Evolutionary conservation across 139 green algal species (phyloP).

Genomic region (Picochlorum sp.): DNA sequence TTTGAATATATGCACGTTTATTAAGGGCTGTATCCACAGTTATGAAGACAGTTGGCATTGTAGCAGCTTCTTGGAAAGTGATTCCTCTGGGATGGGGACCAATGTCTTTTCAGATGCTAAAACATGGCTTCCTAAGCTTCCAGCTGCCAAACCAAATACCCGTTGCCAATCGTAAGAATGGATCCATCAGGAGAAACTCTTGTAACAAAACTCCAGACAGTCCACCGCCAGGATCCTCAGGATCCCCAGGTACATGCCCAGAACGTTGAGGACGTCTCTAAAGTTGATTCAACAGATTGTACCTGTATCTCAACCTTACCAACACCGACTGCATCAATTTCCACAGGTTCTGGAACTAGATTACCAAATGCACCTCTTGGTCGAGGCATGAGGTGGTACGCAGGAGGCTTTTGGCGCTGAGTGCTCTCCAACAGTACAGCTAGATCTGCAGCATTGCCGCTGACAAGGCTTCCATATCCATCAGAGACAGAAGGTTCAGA

Average conservation of each 20-base stretch:
- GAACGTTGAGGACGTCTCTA: constrained; percentile 53
- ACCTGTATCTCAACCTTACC: constrained; percentile 29
- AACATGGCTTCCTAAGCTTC: constrained; percentile 62
- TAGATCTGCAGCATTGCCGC: constrained; percentile 6
- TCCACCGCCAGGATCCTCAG: constrained; percentile 42
- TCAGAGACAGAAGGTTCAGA: constrained; percentile 12
- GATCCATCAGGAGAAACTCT: not conserved
- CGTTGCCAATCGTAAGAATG: constrained; percentile 9
- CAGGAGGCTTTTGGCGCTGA: not conserved
- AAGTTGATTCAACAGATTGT: constrained; percentile 51
- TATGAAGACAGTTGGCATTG: constrained; percentile 72
- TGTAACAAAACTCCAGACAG: constrained; percentile 45
- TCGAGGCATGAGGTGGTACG: constrained; percentile 25
- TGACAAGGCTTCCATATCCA: constrained; percentile 30
- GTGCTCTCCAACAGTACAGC: constrained; percentile 22
- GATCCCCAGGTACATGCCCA: constrained; percentile 58
- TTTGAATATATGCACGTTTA: constrained; percentile 1
- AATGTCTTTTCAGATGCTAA: constrained; percentile 45
- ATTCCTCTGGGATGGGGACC: constrained; percentile 47
- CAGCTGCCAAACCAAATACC: constrained; percentile 71
- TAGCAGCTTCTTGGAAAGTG: constrained; percentile 63
- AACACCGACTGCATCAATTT: constrained; percentile 4
- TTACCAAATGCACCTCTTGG: constrained; percentile 33
- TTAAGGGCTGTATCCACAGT: constrained; percentile 50
- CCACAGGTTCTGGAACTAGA: constrained; percentile 17